Evolutionary conservation across 257 asterid genomes (phyloP).

Genomic region (Solanum pennellii): DNA sequence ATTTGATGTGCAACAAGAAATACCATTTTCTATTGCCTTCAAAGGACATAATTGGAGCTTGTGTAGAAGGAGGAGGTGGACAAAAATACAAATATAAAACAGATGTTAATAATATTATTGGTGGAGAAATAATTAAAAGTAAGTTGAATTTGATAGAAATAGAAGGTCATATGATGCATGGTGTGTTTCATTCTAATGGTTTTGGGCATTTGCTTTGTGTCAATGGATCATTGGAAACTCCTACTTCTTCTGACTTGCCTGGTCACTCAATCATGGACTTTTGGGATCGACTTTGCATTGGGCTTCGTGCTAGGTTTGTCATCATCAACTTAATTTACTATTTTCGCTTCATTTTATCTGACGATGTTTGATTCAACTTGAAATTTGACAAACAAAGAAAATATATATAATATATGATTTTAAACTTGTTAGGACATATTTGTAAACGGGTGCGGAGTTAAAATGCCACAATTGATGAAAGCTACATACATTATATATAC

Average conservation of each 20-base stretch:
- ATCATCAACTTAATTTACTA: not conserved
- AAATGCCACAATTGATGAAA: not conserved
- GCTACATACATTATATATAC: not conserved
- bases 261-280: conserved; percentile 90
- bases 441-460: not conserved
- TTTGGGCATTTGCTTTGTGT: conserved; percentile 86
- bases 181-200: conserved; percentile 90
- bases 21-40: conserved; percentile 86
- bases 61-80: conserved; percentile 7
- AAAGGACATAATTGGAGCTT: conserved; percentile 23
- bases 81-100: not conserved
- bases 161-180: conserved; percentile 70
- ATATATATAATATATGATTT: not conserved
- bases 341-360: not conserved
- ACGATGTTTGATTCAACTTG: accelerated
- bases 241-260: conserved; percentile 47
- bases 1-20: conserved; percentile 85
- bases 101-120: not conserved
- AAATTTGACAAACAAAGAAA: not conserved
- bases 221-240: conserved; percentile 50
- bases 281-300: conserved; percentile 88
- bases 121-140: not conserved
- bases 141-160: conserved; percentile 47
- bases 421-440: not conserved
- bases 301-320: conserved; percentile 71